Conservation (phyloP, 2,329 filamentous ascomycete genomes). For the Colletotrichum cuscutae region DNA sequence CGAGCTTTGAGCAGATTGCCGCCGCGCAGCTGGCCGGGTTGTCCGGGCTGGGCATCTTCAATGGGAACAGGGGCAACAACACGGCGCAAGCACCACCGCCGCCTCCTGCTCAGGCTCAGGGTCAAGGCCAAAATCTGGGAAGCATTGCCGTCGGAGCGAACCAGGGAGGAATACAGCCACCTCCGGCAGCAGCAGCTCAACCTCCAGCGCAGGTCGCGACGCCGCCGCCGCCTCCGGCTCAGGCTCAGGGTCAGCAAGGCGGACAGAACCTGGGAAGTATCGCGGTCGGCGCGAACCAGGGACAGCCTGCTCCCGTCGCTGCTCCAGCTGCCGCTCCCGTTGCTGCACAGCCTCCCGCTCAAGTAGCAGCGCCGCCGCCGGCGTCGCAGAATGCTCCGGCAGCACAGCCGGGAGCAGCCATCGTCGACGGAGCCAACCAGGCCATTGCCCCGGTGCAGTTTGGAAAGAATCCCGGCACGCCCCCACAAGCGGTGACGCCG, state of each 20-base stretch:
- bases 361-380: too few species aligned
- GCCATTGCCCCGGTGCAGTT: not conserved
- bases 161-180: not conserved
- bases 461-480: not conserved
- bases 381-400: not conserved
- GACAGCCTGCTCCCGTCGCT: not conserved
- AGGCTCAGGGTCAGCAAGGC: not conserved
- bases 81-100: not conserved
- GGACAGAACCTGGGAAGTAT: constrained; percentile 3
- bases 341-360: not conserved
- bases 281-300: not conserved
- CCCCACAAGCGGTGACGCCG: not conserved
- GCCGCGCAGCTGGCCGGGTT: constrained; percentile 41
- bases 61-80: constrained; percentile 5
- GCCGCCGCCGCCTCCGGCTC: not conserved
- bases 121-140: constrained; percentile 7
- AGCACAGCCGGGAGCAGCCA: constrained; percentile 6
- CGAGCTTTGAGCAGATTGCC: constrained; percentile 43
- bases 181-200: not conserved
- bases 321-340: not conserved
- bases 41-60: constrained; percentile 28
- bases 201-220: constrained; percentile 14
- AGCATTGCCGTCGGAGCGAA: constrained; percentile 23
- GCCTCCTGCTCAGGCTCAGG: not conserved
- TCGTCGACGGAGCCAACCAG: constrained; percentile 7